Conservation (phyloP, 352 stramenopile species). For the Globisporangium splendens region DNA sequence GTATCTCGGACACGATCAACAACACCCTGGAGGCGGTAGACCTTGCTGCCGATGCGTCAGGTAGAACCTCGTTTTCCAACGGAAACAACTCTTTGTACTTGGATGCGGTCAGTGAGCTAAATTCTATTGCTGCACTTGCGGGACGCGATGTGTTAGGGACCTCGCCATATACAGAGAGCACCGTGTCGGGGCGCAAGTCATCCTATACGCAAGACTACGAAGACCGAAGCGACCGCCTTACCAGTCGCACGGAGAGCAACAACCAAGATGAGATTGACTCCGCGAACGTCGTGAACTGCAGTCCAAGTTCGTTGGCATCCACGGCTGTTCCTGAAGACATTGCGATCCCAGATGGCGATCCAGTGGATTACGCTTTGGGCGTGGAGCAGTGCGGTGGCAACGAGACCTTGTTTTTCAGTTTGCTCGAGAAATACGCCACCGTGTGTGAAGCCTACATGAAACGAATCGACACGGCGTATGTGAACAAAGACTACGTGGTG, state of each 20-base stretch:
- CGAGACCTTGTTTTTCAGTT: constrained; percentile 76
- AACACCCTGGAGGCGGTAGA: constrained; percentile 11
- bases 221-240: background rate
- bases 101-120: constrained; percentile 19
- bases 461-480: constrained; percentile 65
- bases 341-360: constrained; percentile 70
- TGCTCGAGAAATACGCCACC: constrained; percentile 77
- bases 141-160: constrained; percentile 8
- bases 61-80: constrained; percentile 19
- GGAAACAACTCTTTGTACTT: constrained; percentile 24
- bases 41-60: constrained; percentile 17
- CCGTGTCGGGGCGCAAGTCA: constrained; percentile 6
- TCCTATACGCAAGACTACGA: constrained; percentile 12
- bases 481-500: constrained; percentile 48
- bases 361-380: constrained; percentile 73
- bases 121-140: constrained; percentile 13
- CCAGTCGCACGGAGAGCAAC: background rate
- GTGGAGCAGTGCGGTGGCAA: constrained; percentile 82
- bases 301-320: constrained; percentile 39
- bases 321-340: constrained; percentile 61
- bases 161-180: constrained; percentile 10
- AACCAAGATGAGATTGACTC: constrained; percentile 19
- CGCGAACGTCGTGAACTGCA: constrained; percentile 25
- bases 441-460: constrained; percentile 75
- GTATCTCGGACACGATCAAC: constrained; percentile 35